Conservation (phyloP, 495 filamentous ascomycete genomes). For the Penicillium bovifimosum region DNA sequence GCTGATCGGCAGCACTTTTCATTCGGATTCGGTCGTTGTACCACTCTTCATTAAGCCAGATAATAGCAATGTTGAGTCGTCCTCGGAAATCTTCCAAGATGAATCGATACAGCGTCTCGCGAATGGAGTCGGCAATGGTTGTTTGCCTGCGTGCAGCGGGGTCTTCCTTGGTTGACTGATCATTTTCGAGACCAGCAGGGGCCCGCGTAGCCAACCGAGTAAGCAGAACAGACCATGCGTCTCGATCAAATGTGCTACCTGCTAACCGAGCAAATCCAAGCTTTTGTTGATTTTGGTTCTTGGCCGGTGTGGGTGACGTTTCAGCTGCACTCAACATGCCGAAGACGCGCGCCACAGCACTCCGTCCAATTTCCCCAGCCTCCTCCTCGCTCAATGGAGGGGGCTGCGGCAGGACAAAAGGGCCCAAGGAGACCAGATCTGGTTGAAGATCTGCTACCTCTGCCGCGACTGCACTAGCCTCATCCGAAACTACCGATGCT, state of each 20-base stretch:
- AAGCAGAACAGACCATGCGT: slow-evolving; percentile 86
- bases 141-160: slow-evolving; percentile 14
- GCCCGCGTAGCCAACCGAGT: slow-evolving; percentile 80
- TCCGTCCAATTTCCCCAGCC: slow-evolving; percentile 59
- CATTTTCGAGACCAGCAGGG: slow-evolving; percentile 57
- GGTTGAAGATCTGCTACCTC: slow-evolving; percentile 47
- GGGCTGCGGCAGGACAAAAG: slow-evolving; percentile 76
- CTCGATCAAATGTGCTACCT: slow-evolving; percentile 77
- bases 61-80: slow-evolving; percentile 78
- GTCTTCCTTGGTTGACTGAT: slow-evolving; percentile 29
- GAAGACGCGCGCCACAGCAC: slow-evolving; percentile 70
- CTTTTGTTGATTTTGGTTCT: slow-evolving; percentile 33
- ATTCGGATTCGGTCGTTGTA: slow-evolving; percentile 77
- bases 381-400: slow-evolving; percentile 64
- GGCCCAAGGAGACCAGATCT: slow-evolving; percentile 53
- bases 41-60: slow-evolving; percentile 97
- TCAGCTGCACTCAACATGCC: slow-evolving; percentile 65
- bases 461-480: slow-evolving; percentile 58
- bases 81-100: slow-evolving; percentile 85
- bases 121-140: slow-evolving; percentile 59
- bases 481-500: slow-evolving; percentile 65
- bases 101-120: slow-evolving; percentile 74
- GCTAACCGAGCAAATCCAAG: slow-evolving; percentile 76
- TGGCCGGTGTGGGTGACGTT: slow-evolving; percentile 50
- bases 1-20: slow-evolving; percentile 32